Conservation (phyloP, 192 early-diverging fungal species). For the Backusella luteola region DNA sequence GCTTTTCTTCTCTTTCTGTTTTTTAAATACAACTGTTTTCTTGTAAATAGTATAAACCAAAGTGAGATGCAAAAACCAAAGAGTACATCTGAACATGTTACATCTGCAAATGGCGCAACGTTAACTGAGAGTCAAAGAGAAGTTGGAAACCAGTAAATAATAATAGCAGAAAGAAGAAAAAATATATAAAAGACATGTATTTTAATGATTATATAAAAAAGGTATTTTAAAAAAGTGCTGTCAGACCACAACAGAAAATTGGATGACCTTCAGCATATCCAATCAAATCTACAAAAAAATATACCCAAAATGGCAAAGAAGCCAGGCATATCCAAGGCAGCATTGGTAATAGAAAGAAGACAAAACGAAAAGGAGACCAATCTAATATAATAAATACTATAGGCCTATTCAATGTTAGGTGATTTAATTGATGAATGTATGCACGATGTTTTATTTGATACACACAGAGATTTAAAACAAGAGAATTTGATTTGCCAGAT, state of each 20-base stretch:
- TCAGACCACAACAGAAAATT: conserved; percentile 20
- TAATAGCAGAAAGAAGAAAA: neutral
- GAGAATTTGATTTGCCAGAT: conserved; percentile 62
- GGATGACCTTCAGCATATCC: conserved; percentile 28
- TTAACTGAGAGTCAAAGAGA: conserved; percentile 10
- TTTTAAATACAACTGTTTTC: neutral
- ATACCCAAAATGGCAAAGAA: conserved; percentile 9
- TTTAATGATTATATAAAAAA: neutral
- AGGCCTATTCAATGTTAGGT: conserved; percentile 61
- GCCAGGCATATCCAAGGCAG: neutral
- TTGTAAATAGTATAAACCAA: neutral
- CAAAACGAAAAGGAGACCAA: neutral
- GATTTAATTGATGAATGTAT: conserved; percentile 74
- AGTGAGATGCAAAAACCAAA: conserved; percentile 2
- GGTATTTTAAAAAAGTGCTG: conserved; percentile 15
- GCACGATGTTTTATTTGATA: conserved; percentile 70
- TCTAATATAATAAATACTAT: neutral
- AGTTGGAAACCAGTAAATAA: conserved; percentile 5
- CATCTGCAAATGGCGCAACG: neutral
- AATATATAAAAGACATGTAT: neutral
- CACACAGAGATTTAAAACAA: conserved; percentile 66
- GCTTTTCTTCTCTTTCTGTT: neutral
- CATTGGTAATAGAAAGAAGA: conserved; percentile 4
- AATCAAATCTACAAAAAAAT: conserved; percentile 19
- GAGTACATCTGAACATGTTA: neutral